Conservation (phyloP, 1,284 basidiomycete genomes). For the Apiotrichum gamsii region DNA sequence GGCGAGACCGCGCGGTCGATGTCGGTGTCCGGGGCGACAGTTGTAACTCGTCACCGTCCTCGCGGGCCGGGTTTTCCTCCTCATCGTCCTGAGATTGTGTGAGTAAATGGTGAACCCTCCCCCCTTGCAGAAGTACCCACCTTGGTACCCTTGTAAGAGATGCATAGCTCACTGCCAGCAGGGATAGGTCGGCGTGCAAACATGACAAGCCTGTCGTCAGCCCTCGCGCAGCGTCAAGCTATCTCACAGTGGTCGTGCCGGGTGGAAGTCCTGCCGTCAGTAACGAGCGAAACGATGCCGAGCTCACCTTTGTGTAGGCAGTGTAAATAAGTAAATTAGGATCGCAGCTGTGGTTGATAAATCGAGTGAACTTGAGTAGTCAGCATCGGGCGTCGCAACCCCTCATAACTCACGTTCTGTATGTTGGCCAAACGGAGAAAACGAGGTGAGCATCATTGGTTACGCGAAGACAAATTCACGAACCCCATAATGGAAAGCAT, state of each 20-base stretch:
- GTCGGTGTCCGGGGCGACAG: no score
- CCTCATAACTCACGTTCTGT: conserved; percentile 8
- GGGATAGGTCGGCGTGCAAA: conserved; percentile 63
- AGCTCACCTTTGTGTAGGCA: conserved; percentile 62
- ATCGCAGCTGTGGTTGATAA: conserved; percentile 73
- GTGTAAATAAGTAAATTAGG: conserved; percentile 71
- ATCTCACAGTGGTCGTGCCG: conserved; percentile 55
- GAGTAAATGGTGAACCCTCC: no score
- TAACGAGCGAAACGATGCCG: no score
- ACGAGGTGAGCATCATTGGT: conserved; percentile 53
- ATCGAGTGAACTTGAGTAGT: conserved; percentile 37
- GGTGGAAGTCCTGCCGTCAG: conserved; percentile 39
- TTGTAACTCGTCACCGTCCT: no score
- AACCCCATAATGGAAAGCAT: conserved; percentile 83
- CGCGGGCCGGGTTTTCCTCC: no score
- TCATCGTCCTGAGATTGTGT: no score
- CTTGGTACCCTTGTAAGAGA: conserved; percentile 63
- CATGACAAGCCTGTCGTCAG: conserved; percentile 52
- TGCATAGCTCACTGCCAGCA: conserved; percentile 68
- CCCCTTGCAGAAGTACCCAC: no score
- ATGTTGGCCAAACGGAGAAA: conserved; percentile 56
- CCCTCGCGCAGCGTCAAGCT: neutral
- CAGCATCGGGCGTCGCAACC: no score
- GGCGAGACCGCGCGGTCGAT: neutral
- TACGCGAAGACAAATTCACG: conserved; percentile 51